Evolutionary conservation across 352 stramenopile species (phyloP).

Genomic region (Phytophthora colocasiae): DNA sequence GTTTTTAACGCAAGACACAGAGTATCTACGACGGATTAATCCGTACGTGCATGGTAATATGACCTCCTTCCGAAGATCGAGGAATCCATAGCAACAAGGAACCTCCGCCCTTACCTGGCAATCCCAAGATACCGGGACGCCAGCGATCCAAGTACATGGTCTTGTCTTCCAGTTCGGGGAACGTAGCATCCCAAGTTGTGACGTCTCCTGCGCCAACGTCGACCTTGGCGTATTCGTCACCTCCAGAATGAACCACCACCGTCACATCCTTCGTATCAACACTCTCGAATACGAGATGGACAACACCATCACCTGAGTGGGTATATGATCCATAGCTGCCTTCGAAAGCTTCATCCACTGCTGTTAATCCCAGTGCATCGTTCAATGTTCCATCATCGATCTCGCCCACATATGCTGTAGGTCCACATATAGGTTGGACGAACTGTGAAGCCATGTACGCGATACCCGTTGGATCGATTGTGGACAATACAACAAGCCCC

Average conservation of each 20-base stretch:
- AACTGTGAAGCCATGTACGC: constrained; percentile 55
- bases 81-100: constrained; percentile 41
- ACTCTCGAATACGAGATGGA: constrained; percentile 42
- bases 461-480: constrained; percentile 52
- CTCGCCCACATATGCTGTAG: constrained; percentile 47
- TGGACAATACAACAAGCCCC: constrained; percentile 29
- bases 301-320: constrained; percentile 31
- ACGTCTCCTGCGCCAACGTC: constrained; percentile 31
- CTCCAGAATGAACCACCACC: constrained; percentile 31
- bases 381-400: constrained; percentile 53
- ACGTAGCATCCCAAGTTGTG: constrained; percentile 29
- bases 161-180: constrained; percentile 45
- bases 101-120: constrained; percentile 29
- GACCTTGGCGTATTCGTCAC: constrained; percentile 28
- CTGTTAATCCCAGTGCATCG: constrained; percentile 34
- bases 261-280: constrained; percentile 44
- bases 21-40: constrained; percentile 44
- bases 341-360: constrained; percentile 45
- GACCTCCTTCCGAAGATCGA: constrained; percentile 35
- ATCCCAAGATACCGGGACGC: constrained; percentile 34
- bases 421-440: constrained; percentile 58
- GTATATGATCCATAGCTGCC: constrained; percentile 43
- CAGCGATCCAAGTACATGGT: constrained; percentile 51
- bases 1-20: constrained; percentile 6
- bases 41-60: constrained; percentile 53